Conservation (phyloP, 768 basidiomycete genomes). For the Trametopsis cervina region DNA sequence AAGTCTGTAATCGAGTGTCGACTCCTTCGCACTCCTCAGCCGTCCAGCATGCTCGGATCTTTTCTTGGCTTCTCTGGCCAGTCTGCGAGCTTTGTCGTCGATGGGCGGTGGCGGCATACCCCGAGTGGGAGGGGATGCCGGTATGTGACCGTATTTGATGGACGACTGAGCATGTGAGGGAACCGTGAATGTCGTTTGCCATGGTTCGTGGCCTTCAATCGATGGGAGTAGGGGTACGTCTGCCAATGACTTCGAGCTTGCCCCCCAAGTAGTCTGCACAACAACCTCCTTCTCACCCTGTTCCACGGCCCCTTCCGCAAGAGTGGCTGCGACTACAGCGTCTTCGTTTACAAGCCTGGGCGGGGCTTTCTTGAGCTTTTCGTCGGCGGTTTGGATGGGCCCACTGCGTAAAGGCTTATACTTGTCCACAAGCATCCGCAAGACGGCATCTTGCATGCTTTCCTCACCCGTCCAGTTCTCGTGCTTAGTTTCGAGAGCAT, state of each 20-base stretch:
- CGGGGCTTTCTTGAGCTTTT: slow-evolving; percentile 50
- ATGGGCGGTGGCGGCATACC: slow-evolving; percentile 17
- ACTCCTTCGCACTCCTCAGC: slow-evolving; percentile 59
- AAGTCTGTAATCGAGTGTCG: slow-evolving; percentile 69
- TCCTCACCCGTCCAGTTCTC: slow-evolving; percentile 80
- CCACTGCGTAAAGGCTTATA: slow-evolving; percentile 75
- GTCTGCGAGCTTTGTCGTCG: slow-evolving; percentile 34
- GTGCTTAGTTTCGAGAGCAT: slow-evolving; percentile 36
- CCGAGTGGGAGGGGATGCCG: slow-evolving; percentile 19
- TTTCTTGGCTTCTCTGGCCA: slow-evolving; percentile 45
- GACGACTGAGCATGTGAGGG: slow-evolving; percentile 49
- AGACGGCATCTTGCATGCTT: slow-evolving; percentile 55
- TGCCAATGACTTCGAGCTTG: slow-evolving; percentile 19
- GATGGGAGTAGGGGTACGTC: slow-evolving; percentile 49
- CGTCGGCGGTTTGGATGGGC: slow-evolving; percentile 51
- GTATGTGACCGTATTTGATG: slow-evolving; percentile 45
- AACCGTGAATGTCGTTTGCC: slow-evolving; percentile 60
- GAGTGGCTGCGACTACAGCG: slow-evolving; percentile 1
- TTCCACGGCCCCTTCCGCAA: slow-evolving; percentile 10
- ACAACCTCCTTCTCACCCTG: neutral
- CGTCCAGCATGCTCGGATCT: slow-evolving; percentile 46
- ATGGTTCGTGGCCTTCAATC: slow-evolving; percentile 53
- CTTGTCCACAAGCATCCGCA: slow-evolving; percentile 83
- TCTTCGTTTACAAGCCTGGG: slow-evolving; percentile 28
- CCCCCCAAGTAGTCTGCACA: slow-evolving; percentile 4